A percentile compares a stretch with the other conserved stretches of the same genome.
phyloP scores from a whole-genome alignment of 2,329 filamentous ascomycete genomes.

The Alternaria hordeiaustralica region DNA sequence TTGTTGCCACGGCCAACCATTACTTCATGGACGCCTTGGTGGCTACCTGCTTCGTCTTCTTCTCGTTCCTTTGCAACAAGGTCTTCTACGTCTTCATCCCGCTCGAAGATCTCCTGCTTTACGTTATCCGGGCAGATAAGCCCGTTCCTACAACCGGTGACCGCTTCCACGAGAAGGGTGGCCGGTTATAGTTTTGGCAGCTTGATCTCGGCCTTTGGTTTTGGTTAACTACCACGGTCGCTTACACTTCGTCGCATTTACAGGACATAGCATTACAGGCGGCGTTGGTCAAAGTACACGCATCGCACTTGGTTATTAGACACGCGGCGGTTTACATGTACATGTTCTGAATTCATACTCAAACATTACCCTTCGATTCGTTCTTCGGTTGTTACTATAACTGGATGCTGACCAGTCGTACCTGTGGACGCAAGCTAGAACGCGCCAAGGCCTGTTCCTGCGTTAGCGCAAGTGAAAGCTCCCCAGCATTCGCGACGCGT shows the following conservation, averaged over 20 bases:
- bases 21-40: slow-evolving; percentile 64
- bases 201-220: background rate
- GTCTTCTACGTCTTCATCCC: slow-evolving; percentile 60
- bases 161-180: slow-evolving; percentile 49
- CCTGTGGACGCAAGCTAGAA: background rate
- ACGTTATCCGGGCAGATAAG: slow-evolving; percentile 58
- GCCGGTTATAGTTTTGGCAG: slow-evolving; percentile 28
- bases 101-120: slow-evolving; percentile 58
- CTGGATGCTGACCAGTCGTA: background rate
- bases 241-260: slow-evolving; percentile 5
- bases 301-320: background rate
- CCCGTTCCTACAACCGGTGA: slow-evolving; percentile 62
- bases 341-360: background rate
- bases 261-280: slow-evolving; percentile 3
- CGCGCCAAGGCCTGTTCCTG: slow-evolving; percentile 9
- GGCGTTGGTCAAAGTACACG: slow-evolving; percentile 1
- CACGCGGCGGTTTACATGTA: background rate
- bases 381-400: background rate
- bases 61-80: slow-evolving; percentile 58
- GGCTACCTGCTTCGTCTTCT: slow-evolving; percentile 56
- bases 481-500: background rate
- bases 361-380: background rate
- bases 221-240: background rate
- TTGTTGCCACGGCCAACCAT: slow-evolving; percentile 68
- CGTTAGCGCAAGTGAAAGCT: slow-evolving; percentile 14